A percentile compares a stretch with the other conserved stretches of the same genome.
Evolutionary conservation across 2,329 filamentous ascomycete species (phyloP).

Genomic region (Calonectria henricotiae): DNA sequence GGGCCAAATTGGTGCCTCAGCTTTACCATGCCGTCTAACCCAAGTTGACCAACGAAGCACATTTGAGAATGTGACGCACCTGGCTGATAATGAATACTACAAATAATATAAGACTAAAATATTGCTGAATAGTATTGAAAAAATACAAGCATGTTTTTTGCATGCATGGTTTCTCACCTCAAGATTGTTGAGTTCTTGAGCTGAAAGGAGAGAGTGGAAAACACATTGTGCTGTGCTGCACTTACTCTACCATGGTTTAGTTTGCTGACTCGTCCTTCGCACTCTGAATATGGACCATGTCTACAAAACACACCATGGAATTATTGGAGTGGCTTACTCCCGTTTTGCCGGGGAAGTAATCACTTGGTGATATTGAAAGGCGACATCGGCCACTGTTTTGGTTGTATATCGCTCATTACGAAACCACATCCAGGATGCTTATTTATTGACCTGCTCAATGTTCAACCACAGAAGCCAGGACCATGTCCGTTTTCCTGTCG

Average conservation of each 20-base stretch:
- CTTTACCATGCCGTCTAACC: too few relatives aligned
- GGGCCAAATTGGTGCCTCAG: too few relatives aligned
- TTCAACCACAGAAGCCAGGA: slow-evolving; percentile 14
- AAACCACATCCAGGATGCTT: slow-evolving; percentile 10
- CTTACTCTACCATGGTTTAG: background rate
- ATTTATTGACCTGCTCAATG: slow-evolving; percentile 14
- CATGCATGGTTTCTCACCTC: too few relatives aligned
- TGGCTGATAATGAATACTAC: too few relatives aligned
- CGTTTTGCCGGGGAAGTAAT: background rate
- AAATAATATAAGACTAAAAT: too few relatives aligned
- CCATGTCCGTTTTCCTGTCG: background rate
- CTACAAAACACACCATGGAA: background rate
- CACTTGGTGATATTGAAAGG: background rate
- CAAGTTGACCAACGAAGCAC: too few relatives aligned
- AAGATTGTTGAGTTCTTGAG: too few relatives aligned
- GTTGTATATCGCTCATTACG: slow-evolving; percentile 6
- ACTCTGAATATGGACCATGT: background rate
- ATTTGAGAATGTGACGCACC: too few relatives aligned
- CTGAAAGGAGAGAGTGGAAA: background rate
- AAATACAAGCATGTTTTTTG: too few relatives aligned
- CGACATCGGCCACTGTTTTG: background rate
- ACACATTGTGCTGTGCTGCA: background rate
- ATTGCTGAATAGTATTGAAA: too few relatives aligned
- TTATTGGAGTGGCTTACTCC: background rate
- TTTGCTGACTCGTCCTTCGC: background rate